Base-by-base conservation (phyloP, 257 asterid species). In the Nicotiana sylvestris region DNA sequence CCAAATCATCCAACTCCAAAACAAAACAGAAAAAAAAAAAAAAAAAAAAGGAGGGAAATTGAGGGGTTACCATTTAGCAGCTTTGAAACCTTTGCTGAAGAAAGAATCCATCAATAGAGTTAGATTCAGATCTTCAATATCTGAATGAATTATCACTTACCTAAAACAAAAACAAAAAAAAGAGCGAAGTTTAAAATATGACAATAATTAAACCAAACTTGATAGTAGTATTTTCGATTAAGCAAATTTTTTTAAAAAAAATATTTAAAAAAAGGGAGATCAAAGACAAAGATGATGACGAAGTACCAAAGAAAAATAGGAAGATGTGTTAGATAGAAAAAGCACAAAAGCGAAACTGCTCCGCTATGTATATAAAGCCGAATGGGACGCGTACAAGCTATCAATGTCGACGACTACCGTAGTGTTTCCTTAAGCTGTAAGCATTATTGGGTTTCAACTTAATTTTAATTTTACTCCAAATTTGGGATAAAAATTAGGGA, bases 31-130 rank as follows among this genome's bases (percentile, higher is more conserved):
- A 53, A 53, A 43, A 1, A 30, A 84, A 58, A 32, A 58, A 32
- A 78, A 79, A 55, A 32, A n/a, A 2, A 16, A 39, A 76, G 27
- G 35, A 56, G 18, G 76, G 53, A 53, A 78, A 43, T 67, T 33
- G 49, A 83, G 53, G 77, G 60, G 46, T 84, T 87, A 95, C 99
- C 99, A 95, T 92, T 92, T 92, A 46, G 95, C 85, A 80, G 94
- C 96, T 89, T 92, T 92, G 91, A 95, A 95, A 62, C 96, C 94
- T 86, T 85, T 90, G 87, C 69, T 88, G 93, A 95, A 94, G 89
- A 95, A 87, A 67, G 99, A 92, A 88, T 95, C 98, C 76, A 91
- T 84, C 77, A 43, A 6, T 25, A 27, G 9, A 55, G 12, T 27
- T 9, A 9, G 53, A 74, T 74, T 74, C 64, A 74, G 80, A 74